Conservation (phyloP, 2,329 filamentous ascomycete genomes). For the Lecanoromycetidae sp. region DNA sequence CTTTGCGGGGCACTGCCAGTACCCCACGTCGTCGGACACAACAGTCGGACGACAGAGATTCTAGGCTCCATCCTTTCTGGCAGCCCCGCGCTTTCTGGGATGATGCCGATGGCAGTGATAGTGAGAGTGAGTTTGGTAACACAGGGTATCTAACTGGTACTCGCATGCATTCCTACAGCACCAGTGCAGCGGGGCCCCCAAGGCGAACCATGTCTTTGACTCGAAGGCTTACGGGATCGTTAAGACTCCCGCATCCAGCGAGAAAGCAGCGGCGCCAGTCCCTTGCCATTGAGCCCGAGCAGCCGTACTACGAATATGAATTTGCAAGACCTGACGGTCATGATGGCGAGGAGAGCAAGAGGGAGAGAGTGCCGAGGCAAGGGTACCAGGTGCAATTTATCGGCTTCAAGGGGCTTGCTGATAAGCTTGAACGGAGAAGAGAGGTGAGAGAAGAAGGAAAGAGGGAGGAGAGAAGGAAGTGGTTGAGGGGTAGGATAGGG, state of each 20-base stretch:
- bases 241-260: constrained; percentile 3
- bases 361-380: constrained; percentile 29
- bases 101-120: constrained; percentile 35
- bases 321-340: background rate
- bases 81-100: constrained; percentile 53
- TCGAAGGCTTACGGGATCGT: constrained; percentile 6
- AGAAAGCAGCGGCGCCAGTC: background rate
- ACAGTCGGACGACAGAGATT: constrained; percentile 26
- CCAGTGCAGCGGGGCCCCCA: background rate
- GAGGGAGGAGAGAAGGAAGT: constrained; percentile 17
- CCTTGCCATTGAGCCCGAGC: constrained; percentile 18
- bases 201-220: constrained; percentile 10
- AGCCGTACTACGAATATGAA: background rate
- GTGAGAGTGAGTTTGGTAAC: constrained; percentile 26
- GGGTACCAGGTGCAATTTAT: constrained; percentile 40
- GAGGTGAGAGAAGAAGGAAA: constrained; percentile 40
- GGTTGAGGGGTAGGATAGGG: constrained; percentile 44
- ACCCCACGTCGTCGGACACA: constrained; percentile 23
- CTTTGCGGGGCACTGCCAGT: constrained; percentile 29
- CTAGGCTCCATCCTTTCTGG: constrained; percentile 49
- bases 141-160: constrained; percentile 39
- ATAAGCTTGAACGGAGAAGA: constrained; percentile 35
- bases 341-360: constrained; percentile 15
- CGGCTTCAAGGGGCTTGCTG: constrained; percentile 38
- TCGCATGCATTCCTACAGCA: constrained; percentile 6